Conservation (phyloP, 805 yeast species). For the Kodamaea leandrae region DNA sequence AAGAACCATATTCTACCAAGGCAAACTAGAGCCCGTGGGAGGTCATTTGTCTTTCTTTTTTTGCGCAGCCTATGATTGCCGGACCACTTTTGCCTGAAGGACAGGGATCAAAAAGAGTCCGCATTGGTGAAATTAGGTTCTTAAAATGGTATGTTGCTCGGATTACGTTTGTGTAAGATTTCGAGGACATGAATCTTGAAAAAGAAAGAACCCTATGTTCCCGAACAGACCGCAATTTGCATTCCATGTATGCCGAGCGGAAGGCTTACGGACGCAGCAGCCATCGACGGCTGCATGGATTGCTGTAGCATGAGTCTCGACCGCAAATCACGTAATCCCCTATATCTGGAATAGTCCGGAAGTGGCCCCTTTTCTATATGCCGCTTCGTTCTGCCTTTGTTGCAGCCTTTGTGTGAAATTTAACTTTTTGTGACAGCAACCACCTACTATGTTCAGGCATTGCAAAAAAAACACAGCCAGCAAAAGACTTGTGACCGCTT, state of each 20-base stretch:
- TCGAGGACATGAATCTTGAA: not conserved
- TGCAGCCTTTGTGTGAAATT: not conserved
- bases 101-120: not conserved
- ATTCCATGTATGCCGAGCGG: not conserved
- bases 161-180: not conserved
- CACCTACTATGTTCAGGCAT: not conserved
- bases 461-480: constrained; percentile 1
- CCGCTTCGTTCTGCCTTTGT: no score
- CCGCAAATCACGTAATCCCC: no score
- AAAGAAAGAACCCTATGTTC: not conserved
- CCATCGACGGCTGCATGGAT: no score
- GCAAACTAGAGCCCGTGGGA: no score
- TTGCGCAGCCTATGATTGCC: no score
- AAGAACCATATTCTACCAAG: no score
- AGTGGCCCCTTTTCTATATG: no score
- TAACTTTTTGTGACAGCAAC: constrained; percentile 2
- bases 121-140: not conserved
- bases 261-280: no score
- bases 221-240: not conserved
- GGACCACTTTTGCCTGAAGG: no score
- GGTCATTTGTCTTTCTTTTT: no score
- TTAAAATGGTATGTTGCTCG: not conserved
- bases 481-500: not conserved
- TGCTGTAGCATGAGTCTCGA: no score
- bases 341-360: no score